These are phyloP conservation scores for Termitomyces sp. DNA, from an alignment of 768 basidiomycete genomes.

Conservation along the genomic window DNA sequence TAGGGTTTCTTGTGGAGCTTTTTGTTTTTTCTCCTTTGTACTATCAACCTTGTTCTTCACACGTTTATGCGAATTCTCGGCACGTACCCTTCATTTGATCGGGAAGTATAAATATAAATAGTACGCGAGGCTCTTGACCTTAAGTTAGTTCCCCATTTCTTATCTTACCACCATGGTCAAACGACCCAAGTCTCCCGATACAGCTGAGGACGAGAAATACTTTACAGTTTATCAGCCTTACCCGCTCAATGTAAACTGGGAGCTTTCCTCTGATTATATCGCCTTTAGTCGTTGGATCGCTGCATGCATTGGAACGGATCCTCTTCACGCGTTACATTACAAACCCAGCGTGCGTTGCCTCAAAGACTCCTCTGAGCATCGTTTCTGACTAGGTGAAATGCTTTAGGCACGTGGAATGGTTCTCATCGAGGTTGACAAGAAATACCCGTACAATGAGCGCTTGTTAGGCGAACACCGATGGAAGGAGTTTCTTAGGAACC, in stretches of 20 bases:
- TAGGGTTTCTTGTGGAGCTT: not conserved
- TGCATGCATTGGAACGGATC: conserved; percentile 32
- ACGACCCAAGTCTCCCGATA: conserved; percentile 33
- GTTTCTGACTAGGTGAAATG: conserved; percentile 1
- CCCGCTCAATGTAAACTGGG: conserved; percentile 46
- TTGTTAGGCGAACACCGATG: conserved; percentile 52
- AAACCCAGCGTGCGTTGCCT: conserved; percentile 39
- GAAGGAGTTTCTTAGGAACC: conserved; percentile 39
- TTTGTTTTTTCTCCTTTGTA: too few species aligned
- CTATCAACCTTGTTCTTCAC: not conserved
- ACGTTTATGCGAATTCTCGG: not conserved
- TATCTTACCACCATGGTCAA: conserved; percentile 30
- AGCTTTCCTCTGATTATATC: conserved; percentile 33
- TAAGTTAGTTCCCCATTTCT: not conserved
- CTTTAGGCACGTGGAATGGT: conserved; percentile 42
- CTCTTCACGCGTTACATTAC: conserved; percentile 40
- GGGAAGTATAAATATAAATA: conserved; percentile 9
- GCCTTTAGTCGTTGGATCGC: conserved; percentile 46
- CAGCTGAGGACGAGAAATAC: conserved; percentile 43
- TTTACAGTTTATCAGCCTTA: conserved; percentile 46
- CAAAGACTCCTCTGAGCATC: not conserved
- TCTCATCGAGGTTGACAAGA: conserved; percentile 42
- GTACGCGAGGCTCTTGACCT: not conserved
- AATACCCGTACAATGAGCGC: conserved; percentile 27
- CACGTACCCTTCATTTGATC: not conserved